Percentiles rank a stretch among this genome's conserved stretches.
These are phyloP conservation scores for Aspergillus biplanus DNA, from an alignment of 495 filamentous ascomycete species.

Conservation along the genomic window DNA sequence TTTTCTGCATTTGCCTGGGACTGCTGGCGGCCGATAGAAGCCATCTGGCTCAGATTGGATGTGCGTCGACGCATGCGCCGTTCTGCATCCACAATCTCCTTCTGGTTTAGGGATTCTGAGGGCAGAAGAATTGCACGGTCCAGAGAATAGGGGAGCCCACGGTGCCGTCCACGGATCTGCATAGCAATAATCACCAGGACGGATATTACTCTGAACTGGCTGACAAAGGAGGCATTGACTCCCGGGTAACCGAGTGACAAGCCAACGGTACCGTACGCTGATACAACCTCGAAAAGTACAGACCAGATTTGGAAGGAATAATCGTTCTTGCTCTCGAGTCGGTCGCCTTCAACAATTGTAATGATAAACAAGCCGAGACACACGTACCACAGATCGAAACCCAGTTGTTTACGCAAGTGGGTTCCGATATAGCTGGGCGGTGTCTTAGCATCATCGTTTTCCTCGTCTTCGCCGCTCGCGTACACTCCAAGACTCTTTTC, in stretches of 20 bases:
- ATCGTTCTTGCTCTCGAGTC: constrained; percentile 58
- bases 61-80: constrained; percentile 55
- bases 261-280: constrained; percentile 93
- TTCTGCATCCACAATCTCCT: constrained; percentile 65
- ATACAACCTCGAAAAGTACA: constrained; percentile 88
- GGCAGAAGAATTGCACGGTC: constrained; percentile 89
- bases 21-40: constrained; percentile 31
- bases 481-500: constrained; percentile 91
- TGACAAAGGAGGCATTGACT: constrained; percentile 76
- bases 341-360: constrained; percentile 74
- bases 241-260: constrained; percentile 79
- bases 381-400: constrained; percentile 95
- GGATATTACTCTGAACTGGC: constrained; percentile 76
- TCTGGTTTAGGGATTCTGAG: constrained; percentile 71
- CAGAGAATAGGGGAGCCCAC: constrained; percentile 88
- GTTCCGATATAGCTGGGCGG: constrained; percentile 81
- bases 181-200: constrained; percentile 93
- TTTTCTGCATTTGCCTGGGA: constrained; percentile 34
- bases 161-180: constrained; percentile 90
- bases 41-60: constrained; percentile 54
- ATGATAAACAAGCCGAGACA: constrained; percentile 89
- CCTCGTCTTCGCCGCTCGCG: constrained; percentile 46
- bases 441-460: constrained; percentile 47
- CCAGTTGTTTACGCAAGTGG: constrained; percentile 86
- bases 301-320: constrained; percentile 76